Base-by-base conservation (phyloP, 768 basidiomycete species). In the Butyriboletus loyo region DNA sequence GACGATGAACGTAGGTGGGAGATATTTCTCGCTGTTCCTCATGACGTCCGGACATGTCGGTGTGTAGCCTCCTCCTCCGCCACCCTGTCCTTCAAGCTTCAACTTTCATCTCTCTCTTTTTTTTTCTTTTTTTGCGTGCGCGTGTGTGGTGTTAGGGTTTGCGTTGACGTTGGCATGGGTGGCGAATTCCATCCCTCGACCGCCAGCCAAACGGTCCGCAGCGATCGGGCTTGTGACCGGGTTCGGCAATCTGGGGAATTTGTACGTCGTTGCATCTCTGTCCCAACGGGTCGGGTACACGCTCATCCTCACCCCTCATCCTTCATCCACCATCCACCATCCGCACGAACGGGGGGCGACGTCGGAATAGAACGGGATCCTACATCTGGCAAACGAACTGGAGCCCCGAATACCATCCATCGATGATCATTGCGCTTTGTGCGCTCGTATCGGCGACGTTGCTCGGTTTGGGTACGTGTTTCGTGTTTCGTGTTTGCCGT, bases 221-320 rank as follows among this genome's bases (percentile, higher is more conserved):
- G 81, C 81, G 1, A 86, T 86, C 22, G 83, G 76, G 2, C 75
- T 86, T 19, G 81, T 83, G 2, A 85, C 84, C 51, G 84, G 83
- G 6, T 68, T 75, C 40, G 82, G 80, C 25, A 84, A 82, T 52
- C 52, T 84, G 5, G 83, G 83, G 10, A 81, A 76, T 54, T 49
- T 86, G 83, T 84, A 66, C 19, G 79, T 71, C 7, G 38, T 43
- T 22, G n/a, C n/a, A n/a, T n/a, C n/a, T n/a, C n/a, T 5, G 17
- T 35, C 13, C 22, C 17, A 19, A n/a, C n/a, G n/a, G n/a, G n/a
- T n/a, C 1, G 7, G 4, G 8, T 9, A 5, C 27, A 10, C 27
- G 11, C 14, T 37, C 5, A 4, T 43, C 25, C n/a, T n/a, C n/a
- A n/a, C n/a, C n/a, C n/a, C n/a, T n/a, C n/a, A n/a, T n/a, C n/a